Evolutionary conservation across 805 yeast species (phyloP).

Genomic region (Hanseniaspora osmophila): DNA sequence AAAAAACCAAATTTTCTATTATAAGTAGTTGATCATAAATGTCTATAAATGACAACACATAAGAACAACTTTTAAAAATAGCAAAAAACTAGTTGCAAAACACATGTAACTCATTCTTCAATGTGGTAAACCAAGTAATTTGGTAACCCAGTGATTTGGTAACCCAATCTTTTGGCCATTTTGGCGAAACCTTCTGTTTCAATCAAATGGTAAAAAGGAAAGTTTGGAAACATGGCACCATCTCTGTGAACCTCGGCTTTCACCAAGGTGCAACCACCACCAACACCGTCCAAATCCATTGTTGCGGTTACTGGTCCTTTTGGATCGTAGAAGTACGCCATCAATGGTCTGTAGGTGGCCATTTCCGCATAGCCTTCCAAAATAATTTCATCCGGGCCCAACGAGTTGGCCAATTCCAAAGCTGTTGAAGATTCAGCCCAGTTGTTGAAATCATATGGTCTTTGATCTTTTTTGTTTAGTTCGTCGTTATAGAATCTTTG

Average conservation of each 20-base stretch:
- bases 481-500: constrained; percentile 62
- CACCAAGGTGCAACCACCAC: constrained; percentile 92
- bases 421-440: constrained; percentile 88
- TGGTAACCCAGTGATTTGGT: constrained; percentile 84
- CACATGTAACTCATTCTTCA: constrained; percentile 41
- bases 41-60: no score
- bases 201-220: constrained; percentile 90
- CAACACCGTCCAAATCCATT: constrained; percentile 90
- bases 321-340: constrained; percentile 76
- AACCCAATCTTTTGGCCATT: constrained; percentile 91
- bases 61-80: neutral
- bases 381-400: constrained; percentile 81
- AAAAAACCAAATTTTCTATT: neutral
- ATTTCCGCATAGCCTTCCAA: constrained; percentile 90
- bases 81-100: neutral
- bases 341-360: constrained; percentile 86
- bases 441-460: constrained; percentile 92
- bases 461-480: constrained; percentile 38
- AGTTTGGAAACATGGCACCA: constrained; percentile 98
- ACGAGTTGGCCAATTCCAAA: constrained; percentile 48
- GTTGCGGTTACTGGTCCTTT: constrained; percentile 48
- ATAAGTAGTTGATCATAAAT: no score
- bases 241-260: constrained; percentile 97
- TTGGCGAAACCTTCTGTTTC: constrained; percentile 98
- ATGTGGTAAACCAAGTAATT: constrained; percentile 85